These are phyloP conservation scores for Panus rudis DNA, from an alignment of 768 basidiomycete species.

Conservation along the genomic window DNA sequence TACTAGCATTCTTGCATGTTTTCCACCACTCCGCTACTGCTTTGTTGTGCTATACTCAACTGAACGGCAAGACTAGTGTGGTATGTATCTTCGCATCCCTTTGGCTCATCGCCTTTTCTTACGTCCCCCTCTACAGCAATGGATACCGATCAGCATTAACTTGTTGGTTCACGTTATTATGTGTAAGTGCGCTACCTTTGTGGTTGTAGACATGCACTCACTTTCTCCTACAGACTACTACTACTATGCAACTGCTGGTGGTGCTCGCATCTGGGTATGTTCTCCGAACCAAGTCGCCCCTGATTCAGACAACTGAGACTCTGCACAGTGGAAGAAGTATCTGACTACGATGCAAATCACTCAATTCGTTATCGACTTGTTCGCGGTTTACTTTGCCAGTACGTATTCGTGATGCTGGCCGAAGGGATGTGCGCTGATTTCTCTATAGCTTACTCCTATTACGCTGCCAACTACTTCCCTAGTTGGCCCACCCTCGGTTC, in stretches of 20 bases:
- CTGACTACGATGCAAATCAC: slow-evolving; percentile 93
- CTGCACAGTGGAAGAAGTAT: slow-evolving; percentile 94
- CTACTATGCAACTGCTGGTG: slow-evolving; percentile 97
- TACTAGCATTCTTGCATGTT: slow-evolving; percentile 89
- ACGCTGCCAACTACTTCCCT: slow-evolving; percentile 55
- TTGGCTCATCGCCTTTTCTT: neutral
- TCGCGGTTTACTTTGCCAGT: slow-evolving; percentile 93
- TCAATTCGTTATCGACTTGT: slow-evolving; percentile 91
- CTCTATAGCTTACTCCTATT: slow-evolving; percentile 69
- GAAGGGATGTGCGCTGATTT: neutral
- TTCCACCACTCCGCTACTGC: slow-evolving; percentile 99
- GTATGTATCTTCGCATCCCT: slow-evolving; percentile 44
- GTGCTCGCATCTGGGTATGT: slow-evolving; percentile 92
- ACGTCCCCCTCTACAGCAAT: slow-evolving; percentile 54
- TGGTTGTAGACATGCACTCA: neutral
- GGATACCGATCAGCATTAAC: slow-evolving; percentile 92
- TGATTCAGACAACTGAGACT: neutral
- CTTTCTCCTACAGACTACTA: slow-evolving; percentile 72
- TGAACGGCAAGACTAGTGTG: slow-evolving; percentile 91
- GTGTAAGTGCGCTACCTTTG: slow-evolving; percentile 57
- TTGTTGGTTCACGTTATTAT: slow-evolving; percentile 92
- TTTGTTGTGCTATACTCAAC: slow-evolving; percentile 86
- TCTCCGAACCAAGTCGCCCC: neutral
- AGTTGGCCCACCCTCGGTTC: slow-evolving; percentile 64
- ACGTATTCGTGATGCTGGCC: slow-evolving; percentile 28